A percentile compares a stretch with the other conserved stretches of the same genome.
Conservation (phyloP, 2,329 filamentous ascomycete genomes). For the Fusarium nygamai region DNA sequence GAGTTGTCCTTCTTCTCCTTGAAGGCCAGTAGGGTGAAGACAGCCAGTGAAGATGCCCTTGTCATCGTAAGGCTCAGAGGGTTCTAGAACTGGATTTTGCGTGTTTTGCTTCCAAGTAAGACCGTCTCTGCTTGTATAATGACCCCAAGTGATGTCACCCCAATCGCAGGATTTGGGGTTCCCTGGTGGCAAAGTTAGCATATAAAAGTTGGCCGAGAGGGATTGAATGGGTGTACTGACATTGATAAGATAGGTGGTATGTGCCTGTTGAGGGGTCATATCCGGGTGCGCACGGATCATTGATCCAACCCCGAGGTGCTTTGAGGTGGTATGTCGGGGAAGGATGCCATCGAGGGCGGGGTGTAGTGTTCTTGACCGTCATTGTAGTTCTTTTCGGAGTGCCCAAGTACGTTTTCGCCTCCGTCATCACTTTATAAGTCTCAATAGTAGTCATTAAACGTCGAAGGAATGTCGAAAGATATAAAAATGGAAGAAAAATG, state of each 20-base stretch:
- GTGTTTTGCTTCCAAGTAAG: slow-evolving; percentile 57
- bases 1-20: slow-evolving; percentile 50
- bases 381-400: not conserved
- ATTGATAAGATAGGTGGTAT: slow-evolving; percentile 42
- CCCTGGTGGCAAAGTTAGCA: slow-evolving; percentile 30
- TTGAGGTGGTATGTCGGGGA: slow-evolving; percentile 37
- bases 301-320: slow-evolving; percentile 38
- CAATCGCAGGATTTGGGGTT: slow-evolving; percentile 51
- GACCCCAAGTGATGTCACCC: slow-evolving; percentile 59
- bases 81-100: slow-evolving; percentile 47
- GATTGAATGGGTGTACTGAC: not conserved
- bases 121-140: slow-evolving; percentile 56
- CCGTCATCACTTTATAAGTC: too few species aligned
- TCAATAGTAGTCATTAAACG: not conserved
- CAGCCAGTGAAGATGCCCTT: slow-evolving; percentile 64
- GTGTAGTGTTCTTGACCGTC: slow-evolving; percentile 9
- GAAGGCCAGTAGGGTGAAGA: slow-evolving; percentile 57
- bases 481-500: not conserved
- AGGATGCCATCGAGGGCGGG: slow-evolving; percentile 27
- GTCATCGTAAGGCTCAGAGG: slow-evolving; percentile 56
- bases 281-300: slow-evolving; percentile 39
- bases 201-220: rapidly evolving
- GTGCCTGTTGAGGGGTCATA: slow-evolving; percentile 34
- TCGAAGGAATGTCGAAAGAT: not conserved
- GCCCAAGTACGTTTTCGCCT: not conserved